Evolutionary conservation across 352 stramenopile species (phyloP).

Genomic region (Pythium scleroteichum): DNA sequence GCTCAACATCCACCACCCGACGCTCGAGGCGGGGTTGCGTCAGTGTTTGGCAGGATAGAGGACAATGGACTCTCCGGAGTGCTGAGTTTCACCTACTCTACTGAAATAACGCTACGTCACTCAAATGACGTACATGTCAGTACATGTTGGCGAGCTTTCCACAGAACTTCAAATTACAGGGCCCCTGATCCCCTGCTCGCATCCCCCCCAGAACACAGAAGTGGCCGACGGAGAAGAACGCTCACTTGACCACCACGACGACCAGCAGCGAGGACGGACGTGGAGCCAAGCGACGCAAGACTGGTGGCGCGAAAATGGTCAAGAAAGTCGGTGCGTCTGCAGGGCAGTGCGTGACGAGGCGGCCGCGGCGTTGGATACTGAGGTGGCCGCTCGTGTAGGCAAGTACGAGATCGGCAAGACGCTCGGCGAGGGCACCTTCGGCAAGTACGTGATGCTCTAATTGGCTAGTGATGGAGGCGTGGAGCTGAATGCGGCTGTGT

Average conservation of each 20-base stretch:
- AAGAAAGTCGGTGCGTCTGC: slow-evolving; percentile 56
- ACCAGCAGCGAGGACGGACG: not conserved
- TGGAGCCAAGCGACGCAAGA: slow-evolving; percentile 21
- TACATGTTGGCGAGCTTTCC: slow-evolving; percentile 15
- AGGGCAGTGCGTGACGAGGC: no score
- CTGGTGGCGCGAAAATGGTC: slow-evolving; percentile 36
- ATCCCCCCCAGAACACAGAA: slow-evolving; percentile 20
- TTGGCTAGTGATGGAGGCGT: not conserved
- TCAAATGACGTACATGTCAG: slow-evolving; percentile 24
- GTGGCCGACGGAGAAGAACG: not conserved
- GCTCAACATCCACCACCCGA: slow-evolving; percentile 44
- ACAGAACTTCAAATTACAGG: slow-evolving; percentile 10
- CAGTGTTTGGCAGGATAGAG: slow-evolving; percentile 31
- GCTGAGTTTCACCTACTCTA: no score
- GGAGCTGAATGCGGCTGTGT: no score
- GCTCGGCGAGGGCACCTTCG: slow-evolving; percentile 96
- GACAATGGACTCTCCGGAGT: no score
- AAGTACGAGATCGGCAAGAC: slow-evolving; percentile 98
- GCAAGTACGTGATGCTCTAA: slow-evolving; percentile 79
- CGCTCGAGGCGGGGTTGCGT: slow-evolving; percentile 39
- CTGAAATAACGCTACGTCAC: slow-evolving; percentile 15
- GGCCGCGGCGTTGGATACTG: no score
- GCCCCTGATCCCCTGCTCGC: slow-evolving; percentile 10
- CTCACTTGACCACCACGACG: slow-evolving; percentile 16
- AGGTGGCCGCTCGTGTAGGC: slow-evolving; percentile 44